A percentile compares a stretch with the other conserved stretches of the same genome.
Conservation (phyloP, 1,284 basidiomycete genomes). For the Sporisorium sorghi region DNA sequence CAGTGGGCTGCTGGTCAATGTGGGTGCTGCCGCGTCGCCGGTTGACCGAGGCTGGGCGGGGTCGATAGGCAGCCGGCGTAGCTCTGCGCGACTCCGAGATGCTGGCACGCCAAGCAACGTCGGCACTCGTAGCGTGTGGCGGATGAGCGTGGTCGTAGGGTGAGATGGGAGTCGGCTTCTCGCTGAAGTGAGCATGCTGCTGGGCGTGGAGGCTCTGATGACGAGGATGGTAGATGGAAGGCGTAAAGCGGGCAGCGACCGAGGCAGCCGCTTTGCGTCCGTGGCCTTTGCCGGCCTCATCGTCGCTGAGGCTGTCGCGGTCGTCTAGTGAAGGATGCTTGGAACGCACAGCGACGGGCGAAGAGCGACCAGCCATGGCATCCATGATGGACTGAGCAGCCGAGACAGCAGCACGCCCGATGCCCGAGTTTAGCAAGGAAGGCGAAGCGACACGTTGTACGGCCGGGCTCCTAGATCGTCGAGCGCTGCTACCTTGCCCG, state of each 20-base stretch:
- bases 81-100: constrained; percentile 45
- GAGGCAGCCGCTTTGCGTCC: constrained; percentile 39
- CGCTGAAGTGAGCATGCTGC: constrained; percentile 26
- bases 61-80: constrained; percentile 55
- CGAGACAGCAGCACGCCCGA: constrained; percentile 52
- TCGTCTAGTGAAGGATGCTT: constrained; percentile 23
- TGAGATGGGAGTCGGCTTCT: constrained; percentile 4
- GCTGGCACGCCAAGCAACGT: constrained; percentile 33
- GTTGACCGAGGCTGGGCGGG: constrained; percentile 32
- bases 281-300: constrained; percentile 60
- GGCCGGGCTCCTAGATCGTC: constrained; percentile 22
- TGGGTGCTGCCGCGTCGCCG: constrained; percentile 34
- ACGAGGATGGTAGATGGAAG: constrained; percentile 35
- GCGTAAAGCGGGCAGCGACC: constrained; percentile 44
- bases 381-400: constrained; percentile 61
- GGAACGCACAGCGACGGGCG: constrained; percentile 33
- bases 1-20: constrained; percentile 22
- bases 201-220: constrained; percentile 12
- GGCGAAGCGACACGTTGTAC: constrained; percentile 38
- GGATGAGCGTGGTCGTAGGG: constrained; percentile 22
- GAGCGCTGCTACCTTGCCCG: constrained; percentile 5
- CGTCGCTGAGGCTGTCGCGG: constrained; percentile 46
- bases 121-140: constrained; percentile 21
- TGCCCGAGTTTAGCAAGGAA: constrained; percentile 39
- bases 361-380: constrained; percentile 52